Base-by-base conservation (phyloP, 2,329 filamentous ascomycete species). In the Whalleya microplaca region DNA sequence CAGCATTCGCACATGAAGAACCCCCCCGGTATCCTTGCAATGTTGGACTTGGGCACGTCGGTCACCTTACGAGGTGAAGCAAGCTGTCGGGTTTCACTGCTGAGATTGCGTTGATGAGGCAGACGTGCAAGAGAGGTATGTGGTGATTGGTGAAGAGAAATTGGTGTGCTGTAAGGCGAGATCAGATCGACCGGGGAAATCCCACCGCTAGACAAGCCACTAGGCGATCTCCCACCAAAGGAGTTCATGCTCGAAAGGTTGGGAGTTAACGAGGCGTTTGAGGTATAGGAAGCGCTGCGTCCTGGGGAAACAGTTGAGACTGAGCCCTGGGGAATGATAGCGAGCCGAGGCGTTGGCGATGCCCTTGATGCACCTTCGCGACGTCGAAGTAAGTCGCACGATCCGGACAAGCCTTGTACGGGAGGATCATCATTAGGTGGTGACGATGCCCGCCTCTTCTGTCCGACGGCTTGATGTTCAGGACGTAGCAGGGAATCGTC, bases 1-100 rank as follows among this genome's bases (percentile, higher is more conserved):
- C 93, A 98, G 73, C 94, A 98, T 69, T 96, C 92, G 75, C 93
- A 98, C 76, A 96, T 84, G 62, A 77, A 79, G 44, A 81, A 80
- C 1, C 76, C 67, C 5, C 69, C 80, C 55, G 82, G 80, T 21
- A 84, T 72, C 66, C 83, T 83, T n/a, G 78, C 72, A 3, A 73
- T 70, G 37, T 69, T 71, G 14, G 74, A 70, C 67, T 82, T 82
- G 44, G 78, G 72, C n/a, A 80, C 72, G 29, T 84, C 83, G 0
- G 73, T 73, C 18, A 82, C 69, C 63, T 82, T 83, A 29, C 82
- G 77, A 1, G 82, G 80, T 45, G 81, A 83, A 6, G 76, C 74
- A 12, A 78, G 71, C 10, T 71, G 69, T 40, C 72, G 72, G 32
- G 62, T 72, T 45, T 75, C 74, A 44, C 71, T 75, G 50, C 80